These are phyloP conservation scores for Fraxinus cuspidata DNA, from an alignment of 257 asterid species.

Conservation along the genomic window DNA sequence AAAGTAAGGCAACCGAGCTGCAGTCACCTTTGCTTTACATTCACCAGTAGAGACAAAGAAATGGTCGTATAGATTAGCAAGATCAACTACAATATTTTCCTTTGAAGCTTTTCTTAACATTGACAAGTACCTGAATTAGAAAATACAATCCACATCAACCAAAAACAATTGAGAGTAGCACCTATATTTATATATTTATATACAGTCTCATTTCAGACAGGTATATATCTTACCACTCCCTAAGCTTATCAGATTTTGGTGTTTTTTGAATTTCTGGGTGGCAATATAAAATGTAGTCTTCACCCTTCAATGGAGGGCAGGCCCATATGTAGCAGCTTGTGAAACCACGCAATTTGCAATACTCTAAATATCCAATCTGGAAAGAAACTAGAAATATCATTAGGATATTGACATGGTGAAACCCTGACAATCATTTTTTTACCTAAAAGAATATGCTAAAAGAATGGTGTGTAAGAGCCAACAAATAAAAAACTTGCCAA, in stretches of 20 bases:
- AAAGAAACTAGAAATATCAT: slow-evolving; percentile 22
- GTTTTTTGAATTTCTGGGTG: slow-evolving; percentile 99
- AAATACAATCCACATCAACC: slow-evolving; percentile 27
- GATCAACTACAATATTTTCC: slow-evolving; percentile 84
- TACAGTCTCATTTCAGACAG: slow-evolving; percentile 14
- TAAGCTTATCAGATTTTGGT: slow-evolving; percentile 93
- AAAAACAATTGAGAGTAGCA: slow-evolving; percentile 3
- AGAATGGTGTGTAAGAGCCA: slow-evolving; percentile 14
- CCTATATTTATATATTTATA: not conserved
- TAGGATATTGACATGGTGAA: slow-evolving; percentile 8
- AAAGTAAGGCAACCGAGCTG: slow-evolving; percentile 90
- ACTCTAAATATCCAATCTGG: slow-evolving; percentile 97
- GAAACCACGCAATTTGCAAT: slow-evolving; percentile 93
- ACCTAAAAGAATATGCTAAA: slow-evolving; percentile 17
- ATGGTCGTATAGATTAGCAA: slow-evolving; percentile 86
- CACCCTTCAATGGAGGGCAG: slow-evolving; percentile 96
- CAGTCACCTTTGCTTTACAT: slow-evolving; percentile 89
- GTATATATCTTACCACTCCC: slow-evolving; percentile 74
- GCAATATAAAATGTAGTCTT: slow-evolving; percentile 96
- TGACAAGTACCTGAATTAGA: slow-evolving; percentile 77
- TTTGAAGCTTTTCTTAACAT: slow-evolving; percentile 87
- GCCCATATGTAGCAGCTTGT: slow-evolving; percentile 99
- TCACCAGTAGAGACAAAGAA: slow-evolving; percentile 80
- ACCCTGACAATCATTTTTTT: not conserved
- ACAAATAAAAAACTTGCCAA: slow-evolving; percentile 57